Conservation (phyloP, 1,139 yeast genomes). For the Yamadazyma kanchanaburiensis region DNA sequence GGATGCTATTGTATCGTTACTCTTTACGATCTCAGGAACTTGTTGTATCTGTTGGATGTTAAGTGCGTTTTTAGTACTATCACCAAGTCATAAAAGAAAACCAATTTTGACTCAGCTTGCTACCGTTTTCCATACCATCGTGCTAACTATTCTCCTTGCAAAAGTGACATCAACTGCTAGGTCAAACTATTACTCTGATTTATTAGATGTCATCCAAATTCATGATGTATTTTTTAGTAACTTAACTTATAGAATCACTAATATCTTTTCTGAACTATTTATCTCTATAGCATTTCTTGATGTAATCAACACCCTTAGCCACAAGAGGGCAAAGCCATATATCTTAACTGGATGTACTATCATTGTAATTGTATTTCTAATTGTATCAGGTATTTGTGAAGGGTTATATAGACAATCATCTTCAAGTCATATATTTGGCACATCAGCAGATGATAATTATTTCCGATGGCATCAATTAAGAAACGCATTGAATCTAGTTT, state of each 20-base stretch:
- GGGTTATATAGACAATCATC: slow-evolving; percentile 3
- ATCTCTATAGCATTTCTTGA: slow-evolving; percentile 42
- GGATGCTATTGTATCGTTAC: slow-evolving; percentile 42
- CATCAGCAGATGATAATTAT: slow-evolving; percentile 1
- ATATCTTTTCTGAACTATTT: slow-evolving; percentile 30
- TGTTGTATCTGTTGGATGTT: slow-evolving; percentile 56
- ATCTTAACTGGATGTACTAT: slow-evolving; percentile 13
- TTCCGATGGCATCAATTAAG: slow-evolving; percentile 22
- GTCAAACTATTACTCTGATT: slow-evolving; percentile 33
- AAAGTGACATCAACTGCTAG: slow-evolving; percentile 32
- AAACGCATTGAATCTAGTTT: slow-evolving; percentile 19
- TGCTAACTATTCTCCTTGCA: slow-evolving; percentile 39
- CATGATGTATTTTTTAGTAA: slow-evolving; percentile 26
- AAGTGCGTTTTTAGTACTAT: slow-evolving; percentile 40
- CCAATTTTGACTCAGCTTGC: slow-evolving; percentile 46
- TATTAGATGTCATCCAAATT: slow-evolving; percentile 34
- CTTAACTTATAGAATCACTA: slow-evolving; percentile 25
- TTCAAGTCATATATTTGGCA: not conserved
- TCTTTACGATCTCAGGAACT: slow-evolving; percentile 39
- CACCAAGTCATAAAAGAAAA: slow-evolving; percentile 44
- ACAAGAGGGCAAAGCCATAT: slow-evolving; percentile 12
- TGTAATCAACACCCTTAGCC: slow-evolving; percentile 24
- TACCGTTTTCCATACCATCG: slow-evolving; percentile 42
- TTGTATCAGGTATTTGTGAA: slow-evolving; percentile 13
- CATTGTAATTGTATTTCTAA: slow-evolving; percentile 16